phyloP scores from a whole-genome alignment of 345 rosid species.

The Gossypium bickii region DNA sequence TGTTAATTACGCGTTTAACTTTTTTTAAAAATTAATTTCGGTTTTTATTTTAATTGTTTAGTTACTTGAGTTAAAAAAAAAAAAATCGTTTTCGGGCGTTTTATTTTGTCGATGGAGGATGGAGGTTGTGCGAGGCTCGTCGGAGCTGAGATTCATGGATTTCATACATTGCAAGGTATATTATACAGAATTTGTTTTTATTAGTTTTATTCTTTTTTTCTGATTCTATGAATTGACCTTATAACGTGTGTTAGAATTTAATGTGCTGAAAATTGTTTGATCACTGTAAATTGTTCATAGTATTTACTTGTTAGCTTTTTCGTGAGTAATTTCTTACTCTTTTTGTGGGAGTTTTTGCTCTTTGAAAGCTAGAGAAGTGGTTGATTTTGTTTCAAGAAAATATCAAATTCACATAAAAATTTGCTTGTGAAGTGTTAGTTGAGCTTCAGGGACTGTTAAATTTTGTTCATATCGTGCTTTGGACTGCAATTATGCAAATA shows the following conservation, averaged over 20 bases:
- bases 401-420: neutral
- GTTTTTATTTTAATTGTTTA: neutral
- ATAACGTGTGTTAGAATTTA: neutral
- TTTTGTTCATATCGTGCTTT: neutral
- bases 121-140: constrained; percentile 37
- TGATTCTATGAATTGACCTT: neutral
- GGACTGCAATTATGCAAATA: neutral
- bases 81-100: neutral
- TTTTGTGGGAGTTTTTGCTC: neutral
- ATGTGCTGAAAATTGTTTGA: neutral
- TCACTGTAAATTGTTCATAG: neutral
- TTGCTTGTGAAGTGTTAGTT: neutral
- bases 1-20: neutral
- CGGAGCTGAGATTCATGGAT: constrained; percentile 88
- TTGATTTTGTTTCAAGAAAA: neutral
- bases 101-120: constrained; percentile 33
- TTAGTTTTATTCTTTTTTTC: neutral
- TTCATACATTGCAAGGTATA: constrained; percentile 61
- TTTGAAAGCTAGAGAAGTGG: neutral
- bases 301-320: neutral
- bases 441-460: neutral
- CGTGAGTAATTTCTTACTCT: neutral
- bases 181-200: neutral
- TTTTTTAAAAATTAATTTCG: neutral
- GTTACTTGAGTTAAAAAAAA: neutral